A percentile compares a stretch with the other conserved stretches of the same genome.
These are phyloP conservation scores for Fusarium sp. DNA, from an alignment of 2,329 filamentous ascomycete genomes.

Conservation along the genomic window DNA sequence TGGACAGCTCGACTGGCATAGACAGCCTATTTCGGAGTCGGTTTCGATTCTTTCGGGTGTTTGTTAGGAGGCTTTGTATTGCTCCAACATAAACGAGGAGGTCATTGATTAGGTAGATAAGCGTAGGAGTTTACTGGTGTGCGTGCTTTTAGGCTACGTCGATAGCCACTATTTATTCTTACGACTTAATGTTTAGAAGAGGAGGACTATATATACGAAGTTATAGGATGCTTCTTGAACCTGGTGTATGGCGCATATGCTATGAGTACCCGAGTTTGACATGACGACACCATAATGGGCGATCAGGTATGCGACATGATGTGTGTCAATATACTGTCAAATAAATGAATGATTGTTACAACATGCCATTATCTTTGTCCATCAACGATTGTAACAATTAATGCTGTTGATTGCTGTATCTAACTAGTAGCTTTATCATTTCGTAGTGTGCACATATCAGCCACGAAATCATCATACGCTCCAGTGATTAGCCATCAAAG, in stretches of 20 bases:
- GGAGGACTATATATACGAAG: not conserved
- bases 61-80: constrained; percentile 22
- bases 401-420: not conserved
- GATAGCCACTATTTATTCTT: not conserved
- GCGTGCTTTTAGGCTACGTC: constrained; percentile 23
- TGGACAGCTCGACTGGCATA: constrained; percentile 53
- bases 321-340: not conserved
- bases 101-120: constrained; percentile 1
- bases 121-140: constrained; percentile 33
- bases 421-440: too few relatives aligned
- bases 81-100: not conserved
- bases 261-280: not conserved
- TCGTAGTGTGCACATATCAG: not conserved
- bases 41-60: constrained; percentile 45
- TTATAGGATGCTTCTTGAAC: not conserved
- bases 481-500: not conserved
- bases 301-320: rapidly evolving
- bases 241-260: not conserved
- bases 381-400: not conserved
- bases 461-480: not conserved
- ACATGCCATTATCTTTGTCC: rapidly evolving
- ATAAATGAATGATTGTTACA: not conserved
- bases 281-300: not conserved
- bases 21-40: constrained; percentile 55
- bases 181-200: not conserved